Conservation (phyloP, 768 basidiomycete species). For the Podaxis sp. region DNA sequence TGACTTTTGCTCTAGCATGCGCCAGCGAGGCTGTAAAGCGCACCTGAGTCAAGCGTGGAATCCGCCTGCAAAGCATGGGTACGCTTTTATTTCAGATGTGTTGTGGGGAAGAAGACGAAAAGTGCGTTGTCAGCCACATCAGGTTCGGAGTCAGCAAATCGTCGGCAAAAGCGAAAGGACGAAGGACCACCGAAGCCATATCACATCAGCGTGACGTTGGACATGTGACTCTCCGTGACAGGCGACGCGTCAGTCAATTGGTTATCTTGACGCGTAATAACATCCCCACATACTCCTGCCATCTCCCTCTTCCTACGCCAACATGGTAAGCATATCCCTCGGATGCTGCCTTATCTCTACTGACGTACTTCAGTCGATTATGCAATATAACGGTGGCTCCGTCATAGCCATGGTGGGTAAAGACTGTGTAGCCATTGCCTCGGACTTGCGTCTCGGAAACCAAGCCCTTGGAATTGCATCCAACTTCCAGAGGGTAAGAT, state of each 20-base stretch:
- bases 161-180: background rate
- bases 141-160: background rate
- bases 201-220: slow-evolving; percentile 2
- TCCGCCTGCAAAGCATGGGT: slow-evolving; percentile 1
- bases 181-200: background rate
- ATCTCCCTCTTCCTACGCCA: slow-evolving; percentile 21
- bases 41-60: background rate
- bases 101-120: background rate
- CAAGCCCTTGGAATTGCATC: slow-evolving; percentile 83
- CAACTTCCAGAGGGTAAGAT: slow-evolving; percentile 88
- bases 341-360: background rate
- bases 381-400: slow-evolving; percentile 96
- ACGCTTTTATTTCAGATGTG: background rate
- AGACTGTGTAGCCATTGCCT: slow-evolving; percentile 97
- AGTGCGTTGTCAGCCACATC: slow-evolving; percentile 1
- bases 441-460: slow-evolving; percentile 88
- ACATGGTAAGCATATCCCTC: slow-evolving; percentile 35
- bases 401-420: slow-evolving; percentile 99
- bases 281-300: slow-evolving; percentile 6
- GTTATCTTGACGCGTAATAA: slow-evolving; percentile 20
- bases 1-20: slow-evolving; percentile 15
- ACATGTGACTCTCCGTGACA: slow-evolving; percentile 29
- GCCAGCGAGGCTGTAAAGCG: slow-evolving; percentile 4
- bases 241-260: slow-evolving; percentile 40
- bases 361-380: slow-evolving; percentile 64